These are phyloP conservation scores for Blastocystis sp. DNA, from an alignment of 352 stramenopile genomes.

Conservation along the genomic window DNA sequence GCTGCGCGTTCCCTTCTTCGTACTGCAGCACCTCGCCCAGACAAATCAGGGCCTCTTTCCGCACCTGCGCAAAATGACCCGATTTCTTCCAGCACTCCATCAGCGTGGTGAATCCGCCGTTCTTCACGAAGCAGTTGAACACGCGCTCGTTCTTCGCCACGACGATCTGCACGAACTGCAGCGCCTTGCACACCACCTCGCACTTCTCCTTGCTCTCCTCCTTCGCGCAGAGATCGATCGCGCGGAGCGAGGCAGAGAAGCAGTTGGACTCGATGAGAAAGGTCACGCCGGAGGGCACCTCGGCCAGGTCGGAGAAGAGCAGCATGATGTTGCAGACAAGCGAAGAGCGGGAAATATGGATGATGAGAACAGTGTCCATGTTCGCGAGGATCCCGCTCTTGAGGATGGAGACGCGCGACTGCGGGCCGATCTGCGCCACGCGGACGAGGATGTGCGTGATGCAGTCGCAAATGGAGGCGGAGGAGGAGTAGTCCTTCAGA, in stretches of 20 bases:
- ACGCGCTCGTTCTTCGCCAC: neutral
- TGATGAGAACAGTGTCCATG: slow-evolving; percentile 23
- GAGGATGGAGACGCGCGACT: slow-evolving; percentile 45
- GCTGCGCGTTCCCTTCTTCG: slow-evolving; percentile 3
- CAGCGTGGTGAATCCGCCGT: neutral
- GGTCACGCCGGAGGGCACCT: neutral
- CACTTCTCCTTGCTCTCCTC: neutral
- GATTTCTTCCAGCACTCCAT: neutral
- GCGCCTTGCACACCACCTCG: neutral
- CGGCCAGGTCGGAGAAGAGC: slow-evolving; percentile 2
- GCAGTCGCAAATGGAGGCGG: slow-evolving; percentile 14
- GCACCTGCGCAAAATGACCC: neutral
- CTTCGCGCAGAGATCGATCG: neutral
- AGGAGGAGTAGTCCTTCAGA: slow-evolving; percentile 19
- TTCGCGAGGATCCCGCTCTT: slow-evolving; percentile 21
- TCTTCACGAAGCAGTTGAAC: neutral
- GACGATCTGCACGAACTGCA: neutral
- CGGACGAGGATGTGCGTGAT: slow-evolving; percentile 39
- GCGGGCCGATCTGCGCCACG: slow-evolving; percentile 32
- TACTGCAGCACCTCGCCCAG: neutral
- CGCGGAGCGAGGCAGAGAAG: neutral
- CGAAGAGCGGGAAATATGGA: slow-evolving; percentile 6
- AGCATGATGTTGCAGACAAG: slow-evolving; percentile 31
- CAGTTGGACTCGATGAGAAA: neutral
- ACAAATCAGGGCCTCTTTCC: neutral